Base-by-base conservation (phyloP, 805 yeast genomes). In the Suhomyces pyralidae region DNA sequence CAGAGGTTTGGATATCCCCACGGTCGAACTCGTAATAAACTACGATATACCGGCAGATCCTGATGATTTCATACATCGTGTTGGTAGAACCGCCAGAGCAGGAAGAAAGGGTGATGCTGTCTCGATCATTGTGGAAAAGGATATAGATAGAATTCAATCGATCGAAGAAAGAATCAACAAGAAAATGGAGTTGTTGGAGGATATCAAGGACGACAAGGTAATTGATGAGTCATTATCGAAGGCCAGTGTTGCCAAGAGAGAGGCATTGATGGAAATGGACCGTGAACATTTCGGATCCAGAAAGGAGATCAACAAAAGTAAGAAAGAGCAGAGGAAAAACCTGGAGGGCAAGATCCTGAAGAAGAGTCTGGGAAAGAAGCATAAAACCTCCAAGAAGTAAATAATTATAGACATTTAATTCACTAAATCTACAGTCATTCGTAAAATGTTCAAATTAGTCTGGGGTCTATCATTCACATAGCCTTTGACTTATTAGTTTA, bases 41-140 rank as follows among this genome's bases (percentile, higher is more conserved):
- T 94, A 82, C 64, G 98, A 94, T 64, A 82, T 94, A 22, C 99
- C 99, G 5, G 91, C 94, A 0, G 97, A 94, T 64, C 89, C 98
- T 3, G 97, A 94, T 64, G 97, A 94, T 57, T 94, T 90, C 62
- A 91, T 94, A 50, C 99, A 94, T 71, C 79, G 99, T 69, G 96
- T 93, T 9, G 99, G 99, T 75, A 89, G 99, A 82, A 93, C 99
- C 10, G 99, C 98, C 8, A 88, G 99, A 81, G 98, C 98, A 2
- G 98, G 98, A 2, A 80, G 96, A 61, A 72, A 75, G 48, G 99
- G 99, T 72, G 90, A 84, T 57, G 81, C 96, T 6, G 75, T 94
- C 1, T 82, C 94, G 12, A 79, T 94, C 53, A 87, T 94, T 3
- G 83, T 96, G 1, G 97, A 92, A 61, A 83, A 86, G 54, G 99